Conservation (phyloP, 768 basidiomycete species). For the Kwoniella dejecticola region DNA sequence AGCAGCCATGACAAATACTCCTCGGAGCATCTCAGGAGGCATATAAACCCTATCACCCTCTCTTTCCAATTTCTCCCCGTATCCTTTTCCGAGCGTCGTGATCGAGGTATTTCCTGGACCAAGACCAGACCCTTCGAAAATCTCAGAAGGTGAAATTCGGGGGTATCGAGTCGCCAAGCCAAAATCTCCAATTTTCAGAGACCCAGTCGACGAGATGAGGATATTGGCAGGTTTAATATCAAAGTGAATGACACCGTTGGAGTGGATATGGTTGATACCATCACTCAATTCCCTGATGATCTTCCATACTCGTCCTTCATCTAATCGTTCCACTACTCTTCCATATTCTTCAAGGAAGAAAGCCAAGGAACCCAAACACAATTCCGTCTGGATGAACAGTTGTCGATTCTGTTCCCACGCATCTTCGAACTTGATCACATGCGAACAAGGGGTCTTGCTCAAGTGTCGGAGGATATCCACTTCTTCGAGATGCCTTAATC, state of each 20-base stretch:
- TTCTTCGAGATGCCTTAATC: constrained; percentile 83
- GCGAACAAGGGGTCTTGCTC: constrained; percentile 57
- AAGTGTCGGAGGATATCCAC: constrained; percentile 87
- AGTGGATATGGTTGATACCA: constrained; percentile 88
- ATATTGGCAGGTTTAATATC: constrained; percentile 98
- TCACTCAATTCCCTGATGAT: constrained; percentile 85
- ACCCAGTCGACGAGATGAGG: constrained; percentile 81
- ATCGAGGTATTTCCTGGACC: constrained; percentile 29
- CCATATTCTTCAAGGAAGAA: constrained; percentile 93
- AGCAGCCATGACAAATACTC: constrained; percentile 86
- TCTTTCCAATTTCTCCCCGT: constrained; percentile 65
- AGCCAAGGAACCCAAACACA: constrained; percentile 90
- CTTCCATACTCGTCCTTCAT: constrained; percentile 96
- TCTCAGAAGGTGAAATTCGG: constrained; percentile 59
- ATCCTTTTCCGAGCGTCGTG: background rate
- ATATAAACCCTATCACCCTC: constrained; percentile 98
- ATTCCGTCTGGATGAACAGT: constrained; percentile 89
- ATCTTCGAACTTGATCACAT: constrained; percentile 85
- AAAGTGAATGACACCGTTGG: constrained; percentile 84
- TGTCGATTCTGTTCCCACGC: constrained; percentile 95
- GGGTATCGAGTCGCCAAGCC: constrained; percentile 96
- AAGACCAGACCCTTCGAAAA: constrained; percentile 50
- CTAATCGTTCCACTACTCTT: constrained; percentile 69
- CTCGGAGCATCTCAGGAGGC: constrained; percentile 92
- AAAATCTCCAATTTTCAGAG: constrained; percentile 97